phyloP scores from a whole-genome alignment of 192 early-diverging fungal species.

The Piromyces finnis region DNA sequence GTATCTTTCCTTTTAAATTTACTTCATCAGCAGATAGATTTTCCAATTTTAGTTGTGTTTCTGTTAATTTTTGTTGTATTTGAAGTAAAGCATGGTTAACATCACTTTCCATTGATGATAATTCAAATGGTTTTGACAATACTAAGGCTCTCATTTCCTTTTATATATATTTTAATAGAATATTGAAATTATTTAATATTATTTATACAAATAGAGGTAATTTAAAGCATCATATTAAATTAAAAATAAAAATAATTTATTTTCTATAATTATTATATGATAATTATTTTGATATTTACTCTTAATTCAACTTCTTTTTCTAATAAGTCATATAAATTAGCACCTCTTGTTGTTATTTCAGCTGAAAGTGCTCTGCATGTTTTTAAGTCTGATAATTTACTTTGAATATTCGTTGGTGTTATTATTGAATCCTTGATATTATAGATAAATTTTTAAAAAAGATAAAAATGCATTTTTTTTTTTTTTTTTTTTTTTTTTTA shows the following conservation, averaged over 20 bases:
- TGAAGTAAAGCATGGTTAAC: slow-evolving; percentile 15
- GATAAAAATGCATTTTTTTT: no score
- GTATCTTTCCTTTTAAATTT: slow-evolving; percentile 27
- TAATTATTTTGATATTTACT: slow-evolving; percentile 5
- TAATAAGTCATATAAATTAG: slow-evolving; percentile 21
- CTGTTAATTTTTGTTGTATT: slow-evolving; percentile 8
- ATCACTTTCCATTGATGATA: slow-evolving; percentile 14
- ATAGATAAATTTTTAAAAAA: no score
- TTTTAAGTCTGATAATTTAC: slow-evolving; percentile 16
- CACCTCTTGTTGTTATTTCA: slow-evolving; percentile 22
- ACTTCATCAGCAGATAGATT: slow-evolving; percentile 20
- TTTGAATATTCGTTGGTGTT: slow-evolving; percentile 16
- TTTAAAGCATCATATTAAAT: no score
- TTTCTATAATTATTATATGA: no score
- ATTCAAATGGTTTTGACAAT: slow-evolving; percentile 27
- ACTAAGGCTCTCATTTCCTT: slow-evolving; percentile 16
- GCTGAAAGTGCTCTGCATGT: slow-evolving; percentile 18
- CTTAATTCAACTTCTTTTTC: slow-evolving; percentile 16
- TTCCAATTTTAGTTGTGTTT: slow-evolving; percentile 10
- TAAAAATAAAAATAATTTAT: no score
- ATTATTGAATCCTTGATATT: slow-evolving; percentile 5
- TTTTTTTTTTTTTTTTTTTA: no score
- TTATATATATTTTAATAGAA: neutral
- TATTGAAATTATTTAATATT: neutral
- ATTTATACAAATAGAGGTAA: no score